Evolutionary conservation across 345 rosid genomes (phyloP).

Genomic region (Cardiospermum halicacabum): DNA sequence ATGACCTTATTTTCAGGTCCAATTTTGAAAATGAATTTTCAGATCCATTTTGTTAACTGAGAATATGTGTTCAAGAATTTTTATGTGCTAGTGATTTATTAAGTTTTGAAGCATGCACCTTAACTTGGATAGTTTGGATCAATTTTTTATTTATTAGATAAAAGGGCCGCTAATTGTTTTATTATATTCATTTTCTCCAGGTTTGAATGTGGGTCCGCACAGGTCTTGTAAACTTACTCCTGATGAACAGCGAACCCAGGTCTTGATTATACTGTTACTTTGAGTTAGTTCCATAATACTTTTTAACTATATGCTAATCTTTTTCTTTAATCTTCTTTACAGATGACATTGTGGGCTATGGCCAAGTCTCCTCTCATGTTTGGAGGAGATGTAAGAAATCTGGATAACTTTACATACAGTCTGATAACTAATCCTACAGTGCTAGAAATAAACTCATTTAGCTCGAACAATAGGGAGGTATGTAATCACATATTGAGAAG

Average conservation of each 20-base stretch:
- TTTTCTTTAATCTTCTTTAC: slow-evolving; percentile 16
- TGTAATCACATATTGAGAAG: slow-evolving; percentile 17
- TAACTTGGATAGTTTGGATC: slow-evolving; percentile 5
- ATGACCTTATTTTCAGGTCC: background rate
- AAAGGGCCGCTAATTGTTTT: slow-evolving; percentile 11
- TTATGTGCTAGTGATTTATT: background rate
- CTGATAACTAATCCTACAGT: slow-evolving; percentile 68
- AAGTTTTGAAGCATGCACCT: background rate
- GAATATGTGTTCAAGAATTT: background rate
- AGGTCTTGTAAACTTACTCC: slow-evolving; percentile 53
- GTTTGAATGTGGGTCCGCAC: slow-evolving; percentile 73
- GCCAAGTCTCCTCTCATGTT: slow-evolving; percentile 92
- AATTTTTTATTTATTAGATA: background rate
- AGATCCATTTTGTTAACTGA: background rate
- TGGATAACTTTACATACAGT: slow-evolving; percentile 54
- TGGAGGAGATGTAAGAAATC: slow-evolving; percentile 82
- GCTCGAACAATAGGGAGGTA: slow-evolving; percentile 78
- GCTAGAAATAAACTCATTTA: slow-evolving; percentile 63
- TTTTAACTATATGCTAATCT: background rate
- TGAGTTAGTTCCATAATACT: background rate
- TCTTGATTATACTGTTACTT: slow-evolving; percentile 14
- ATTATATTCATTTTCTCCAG: slow-evolving; percentile 31
- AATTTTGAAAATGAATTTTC: background rate
- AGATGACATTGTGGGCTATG: slow-evolving; percentile 96
- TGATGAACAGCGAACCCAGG: slow-evolving; percentile 82